Conservation (phyloP, 2,329 filamentous ascomycete species). For the Phoma sp. region DNA sequence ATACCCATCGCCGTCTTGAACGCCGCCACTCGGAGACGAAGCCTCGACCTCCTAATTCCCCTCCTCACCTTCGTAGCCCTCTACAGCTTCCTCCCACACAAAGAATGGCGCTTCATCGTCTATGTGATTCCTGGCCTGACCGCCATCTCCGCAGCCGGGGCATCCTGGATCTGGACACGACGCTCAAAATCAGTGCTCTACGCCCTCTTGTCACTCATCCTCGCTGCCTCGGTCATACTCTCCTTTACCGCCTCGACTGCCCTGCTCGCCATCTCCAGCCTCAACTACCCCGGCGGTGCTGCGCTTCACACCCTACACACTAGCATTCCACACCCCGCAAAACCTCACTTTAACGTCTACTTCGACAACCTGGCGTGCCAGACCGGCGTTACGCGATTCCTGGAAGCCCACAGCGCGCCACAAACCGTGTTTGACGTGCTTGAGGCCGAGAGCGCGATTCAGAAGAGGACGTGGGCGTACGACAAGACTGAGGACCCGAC, state of each 20-base stretch:
- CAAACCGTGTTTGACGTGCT: conserved; percentile 39
- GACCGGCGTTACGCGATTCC: conserved; percentile 68
- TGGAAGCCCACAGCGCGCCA: conserved; percentile 48
- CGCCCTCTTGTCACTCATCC: conserved; percentile 59
- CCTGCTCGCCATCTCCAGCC: conserved; percentile 79
- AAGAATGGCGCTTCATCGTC: conserved; percentile 94
- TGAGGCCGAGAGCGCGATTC: conserved; percentile 25
- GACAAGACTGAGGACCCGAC: conserved; percentile 66
- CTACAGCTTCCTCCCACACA: conserved; percentile 92
- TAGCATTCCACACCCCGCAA: conserved; percentile 21
- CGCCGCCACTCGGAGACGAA: conserved; percentile 47
- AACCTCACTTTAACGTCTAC: conserved; percentile 53
- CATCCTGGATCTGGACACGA: conserved; percentile 68
- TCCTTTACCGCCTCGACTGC: conserved; percentile 68
- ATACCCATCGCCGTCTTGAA: conserved; percentile 62
- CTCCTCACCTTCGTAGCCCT: conserved; percentile 75
- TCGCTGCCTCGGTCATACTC: conserved; percentile 67
- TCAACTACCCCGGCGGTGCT: conserved; percentile 93
- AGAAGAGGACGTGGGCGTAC: conserved; percentile 58
- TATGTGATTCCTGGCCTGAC: conserved; percentile 86
- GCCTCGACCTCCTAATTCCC: conserved; percentile 67
- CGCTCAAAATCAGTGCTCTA: conserved; percentile 68
- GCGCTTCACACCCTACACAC: conserved; percentile 65
- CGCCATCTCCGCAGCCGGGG: conserved; percentile 75
- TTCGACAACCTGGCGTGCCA: conserved; percentile 69